Conservation (phyloP, 352 stramenopile species). For the Blastocystis hominis region DNA sequence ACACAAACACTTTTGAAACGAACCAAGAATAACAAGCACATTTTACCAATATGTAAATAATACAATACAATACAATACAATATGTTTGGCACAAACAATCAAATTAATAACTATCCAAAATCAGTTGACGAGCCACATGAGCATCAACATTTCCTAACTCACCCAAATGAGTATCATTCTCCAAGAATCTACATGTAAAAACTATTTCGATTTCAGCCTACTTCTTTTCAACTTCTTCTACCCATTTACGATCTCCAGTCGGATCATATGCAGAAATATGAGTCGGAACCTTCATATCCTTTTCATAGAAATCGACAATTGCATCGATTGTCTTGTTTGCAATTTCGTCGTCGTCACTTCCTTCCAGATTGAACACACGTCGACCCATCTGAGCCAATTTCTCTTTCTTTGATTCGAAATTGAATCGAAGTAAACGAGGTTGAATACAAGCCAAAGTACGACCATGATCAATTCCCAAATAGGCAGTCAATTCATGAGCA, state of each 20-base stretch:
- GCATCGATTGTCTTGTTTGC: background rate
- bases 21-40: constrained; percentile 13
- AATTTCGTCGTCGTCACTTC: background rate
- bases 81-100: background rate
- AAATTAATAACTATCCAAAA: constrained; percentile 54
- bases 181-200: background rate
- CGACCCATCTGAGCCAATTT: constrained; percentile 2
- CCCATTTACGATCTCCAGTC: constrained; percentile 1
- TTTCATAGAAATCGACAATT: constrained; percentile 48
- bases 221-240: constrained; percentile 36
- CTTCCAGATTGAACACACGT: background rate
- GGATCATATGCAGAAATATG: constrained; percentile 16
- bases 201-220: background rate
- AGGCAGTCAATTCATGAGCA: constrained; percentile 5
- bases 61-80: too few relatives aligned
- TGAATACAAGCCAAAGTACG: constrained; percentile 23
- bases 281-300: constrained; percentile 38
- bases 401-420: background rate
- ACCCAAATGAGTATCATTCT: constrained; percentile 4
- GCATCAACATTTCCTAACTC: constrained; percentile 19
- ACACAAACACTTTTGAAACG: background rate
- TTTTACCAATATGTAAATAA: constrained; percentile 6
- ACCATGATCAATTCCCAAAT: background rate
- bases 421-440: background rate
- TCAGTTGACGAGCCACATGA: constrained; percentile 22